Base-by-base conservation (phyloP, 164 flowering plant species). In the Aristolochia fimbriata region DNA sequence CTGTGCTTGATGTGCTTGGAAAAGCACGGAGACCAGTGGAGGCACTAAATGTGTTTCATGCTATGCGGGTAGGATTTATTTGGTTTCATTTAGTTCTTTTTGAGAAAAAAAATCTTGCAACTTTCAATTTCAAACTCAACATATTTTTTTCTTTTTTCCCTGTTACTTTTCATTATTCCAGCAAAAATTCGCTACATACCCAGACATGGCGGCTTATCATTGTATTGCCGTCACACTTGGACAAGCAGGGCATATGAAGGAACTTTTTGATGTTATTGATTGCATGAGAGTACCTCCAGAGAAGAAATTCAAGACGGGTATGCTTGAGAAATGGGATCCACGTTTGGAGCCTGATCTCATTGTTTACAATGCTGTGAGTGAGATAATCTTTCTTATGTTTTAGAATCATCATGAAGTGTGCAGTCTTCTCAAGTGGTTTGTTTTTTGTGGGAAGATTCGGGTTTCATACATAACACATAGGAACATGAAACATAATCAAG, bases 251-350 rank as follows among this genome's bases (percentile, higher is more conserved):
- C 72, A 84, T 62, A 69, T 88, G 78, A 85, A 80, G 76, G 96
- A 88, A 80, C 89, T 92, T 52, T 92, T 88, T 78, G 87, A 88
- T 77, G 91, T 92, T 47, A 87, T 92, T 47, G 98, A 92, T 71
- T 74, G 68, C 74, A 87, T 92, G 96, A 76, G 81, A 46, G 82
- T 87, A 67, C 81, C 74, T 71, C 98, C 98, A 13, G 70, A 66
- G 59, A 83, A 84, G 77, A 88, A 78, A 60, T 75, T 83, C 71
- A 80, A 81, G 51, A 64, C 67, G 16, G 78, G 74, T 22, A 41
- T 66, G 68, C 63, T 83, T 64, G 86, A 70, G 62, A 81, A 83
- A 55, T 85, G 91, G 93, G 93, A 87, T 63, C 90, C 95, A 27
- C 72, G 83, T 47, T 54, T 92, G 71, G 92, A 89, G 65, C 98